Percentiles rank a stretch among this genome's conserved stretches.
phyloP scores from a whole-genome alignment of 225 moss, liverwort and hornwort species.

The Ulota crispa region DNA sequence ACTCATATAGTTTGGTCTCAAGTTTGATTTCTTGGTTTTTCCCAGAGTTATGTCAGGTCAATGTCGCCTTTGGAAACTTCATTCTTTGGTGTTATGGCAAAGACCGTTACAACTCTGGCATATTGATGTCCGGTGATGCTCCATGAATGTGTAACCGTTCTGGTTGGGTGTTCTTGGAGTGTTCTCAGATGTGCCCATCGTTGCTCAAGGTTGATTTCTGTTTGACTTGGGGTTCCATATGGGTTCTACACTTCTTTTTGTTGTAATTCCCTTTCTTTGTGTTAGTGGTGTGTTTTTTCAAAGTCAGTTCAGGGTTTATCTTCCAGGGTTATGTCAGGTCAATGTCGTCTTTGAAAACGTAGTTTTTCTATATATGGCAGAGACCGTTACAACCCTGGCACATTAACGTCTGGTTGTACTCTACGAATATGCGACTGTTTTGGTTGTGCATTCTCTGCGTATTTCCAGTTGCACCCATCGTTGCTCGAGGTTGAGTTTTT shows the following conservation, averaged over 20 bases:
- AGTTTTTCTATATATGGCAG: conserved; percentile 15
- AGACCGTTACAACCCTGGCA: conserved; percentile 29
- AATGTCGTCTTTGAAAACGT: neutral
- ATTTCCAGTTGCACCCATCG: conserved; percentile 16
- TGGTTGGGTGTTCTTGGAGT: conserved; percentile 7
- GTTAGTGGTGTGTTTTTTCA: too few relatives aligned
- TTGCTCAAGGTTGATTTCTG: conserved; percentile 31
- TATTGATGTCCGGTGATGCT: conserved; percentile 6
- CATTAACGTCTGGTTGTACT: conserved; percentile 7
- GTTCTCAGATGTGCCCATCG: conserved; percentile 28
- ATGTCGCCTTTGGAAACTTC: conserved; percentile 21
- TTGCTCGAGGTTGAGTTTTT: conserved; percentile 33
- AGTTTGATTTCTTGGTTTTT: neutral
- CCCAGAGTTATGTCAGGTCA: conserved; percentile 48
- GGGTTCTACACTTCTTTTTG: conserved; percentile 14
- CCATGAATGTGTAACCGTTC: conserved; percentile 13
- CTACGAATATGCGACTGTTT: conserved; percentile 7
- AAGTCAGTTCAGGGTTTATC: neutral
- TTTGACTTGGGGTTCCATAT: conserved; percentile 40
- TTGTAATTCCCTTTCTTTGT: neutral
- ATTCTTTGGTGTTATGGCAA: conserved; percentile 21
- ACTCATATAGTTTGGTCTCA: neutral
- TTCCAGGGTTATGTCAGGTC: conserved; percentile 31
- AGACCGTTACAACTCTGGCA: conserved; percentile 45
- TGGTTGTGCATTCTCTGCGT: conserved; percentile 5